Evolutionary conservation across 176 grass and related monocot species (phyloP).

Genomic region (Bolboschoenus planiculmis): DNA sequence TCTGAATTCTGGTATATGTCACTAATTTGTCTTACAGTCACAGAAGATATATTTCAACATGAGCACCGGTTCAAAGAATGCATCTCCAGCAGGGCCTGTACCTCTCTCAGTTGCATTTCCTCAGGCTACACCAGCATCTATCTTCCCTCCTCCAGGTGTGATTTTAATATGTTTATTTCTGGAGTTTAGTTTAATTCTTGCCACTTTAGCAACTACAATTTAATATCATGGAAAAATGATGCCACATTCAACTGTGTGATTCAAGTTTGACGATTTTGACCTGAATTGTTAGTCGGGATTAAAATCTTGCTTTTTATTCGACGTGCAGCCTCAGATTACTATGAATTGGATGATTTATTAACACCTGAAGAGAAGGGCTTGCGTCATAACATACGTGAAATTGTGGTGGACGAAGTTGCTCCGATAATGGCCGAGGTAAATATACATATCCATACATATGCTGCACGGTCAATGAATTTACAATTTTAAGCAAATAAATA

Average conservation of each 20-base stretch:
- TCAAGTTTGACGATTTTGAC: too few species aligned
- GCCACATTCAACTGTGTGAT: neutral
- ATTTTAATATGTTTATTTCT: neutral
- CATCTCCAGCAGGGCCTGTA: slow-evolving; percentile 18
- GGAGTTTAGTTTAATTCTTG: too few species aligned
- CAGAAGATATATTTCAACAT: neutral
- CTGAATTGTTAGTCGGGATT: neutral
- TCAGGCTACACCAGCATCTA: slow-evolving; percentile 47
- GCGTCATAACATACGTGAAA: slow-evolving; percentile 25
- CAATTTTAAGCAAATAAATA: neutral
- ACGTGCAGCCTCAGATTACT: slow-evolving; percentile 39
- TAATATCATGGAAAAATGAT: neutral
- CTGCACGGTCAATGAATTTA: neutral
- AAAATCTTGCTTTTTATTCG: neutral
- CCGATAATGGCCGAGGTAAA: slow-evolving; percentile 39
- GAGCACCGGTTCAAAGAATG: slow-evolving; percentile 22
- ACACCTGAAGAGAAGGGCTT: slow-evolving; percentile 34
- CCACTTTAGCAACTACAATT: neutral
- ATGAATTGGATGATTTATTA: slow-evolving; percentile 53
- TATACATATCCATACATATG: neutral
- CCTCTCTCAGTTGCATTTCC: slow-evolving; percentile 45
- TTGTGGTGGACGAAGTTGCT: slow-evolving; percentile 64
- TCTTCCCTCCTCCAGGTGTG: slow-evolving; percentile 49
- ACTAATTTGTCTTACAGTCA: neutral
- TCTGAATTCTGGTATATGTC: neutral